These are phyloP conservation scores for Phytomonas sp. DNA, from an alignment of 208 protist genomes.

Conservation along the genomic window DNA sequence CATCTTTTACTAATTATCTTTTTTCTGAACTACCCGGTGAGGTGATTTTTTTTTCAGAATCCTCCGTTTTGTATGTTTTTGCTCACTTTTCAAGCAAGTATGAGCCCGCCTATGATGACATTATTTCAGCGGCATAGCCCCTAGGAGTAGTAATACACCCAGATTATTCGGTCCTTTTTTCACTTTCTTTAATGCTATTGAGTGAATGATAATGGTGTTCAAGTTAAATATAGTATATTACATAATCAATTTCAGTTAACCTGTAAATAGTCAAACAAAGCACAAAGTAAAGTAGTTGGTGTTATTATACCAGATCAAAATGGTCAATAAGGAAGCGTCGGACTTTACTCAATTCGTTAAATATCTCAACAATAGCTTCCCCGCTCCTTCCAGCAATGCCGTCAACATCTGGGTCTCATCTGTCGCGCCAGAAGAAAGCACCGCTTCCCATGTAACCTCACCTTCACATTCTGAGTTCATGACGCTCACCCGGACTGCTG, in stretches of 20 bases:
- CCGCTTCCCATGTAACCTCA: background rate
- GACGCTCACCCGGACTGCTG: slow-evolving; percentile 37
- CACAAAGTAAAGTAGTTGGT: background rate
- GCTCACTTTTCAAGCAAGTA: background rate
- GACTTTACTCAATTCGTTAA: slow-evolving; percentile 77
- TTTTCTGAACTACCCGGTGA: background rate
- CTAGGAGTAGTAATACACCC: background rate
- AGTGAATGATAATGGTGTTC: background rate
- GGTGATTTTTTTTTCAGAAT: background rate
- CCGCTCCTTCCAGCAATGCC: slow-evolving; percentile 22
- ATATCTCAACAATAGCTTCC: slow-evolving; percentile 60
- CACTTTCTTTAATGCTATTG: background rate
- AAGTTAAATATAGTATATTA: background rate
- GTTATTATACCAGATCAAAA: background rate
- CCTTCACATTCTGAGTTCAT: slow-evolving; percentile 15
- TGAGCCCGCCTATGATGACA: background rate
- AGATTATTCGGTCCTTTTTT: background rate
- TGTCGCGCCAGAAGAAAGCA: slow-evolving; percentile 1
- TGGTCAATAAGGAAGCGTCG: slow-evolving; percentile 26
- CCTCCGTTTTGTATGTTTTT: background rate
- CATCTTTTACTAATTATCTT: background rate
- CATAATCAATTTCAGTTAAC: background rate
- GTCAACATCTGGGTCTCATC: slow-evolving; percentile 4
- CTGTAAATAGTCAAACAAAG: background rate
- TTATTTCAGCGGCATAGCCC: background rate